Evolutionary conservation across 2,329 filamentous ascomycete genomes (phyloP).

Genomic region (Fusarium beomiforme): DNA sequence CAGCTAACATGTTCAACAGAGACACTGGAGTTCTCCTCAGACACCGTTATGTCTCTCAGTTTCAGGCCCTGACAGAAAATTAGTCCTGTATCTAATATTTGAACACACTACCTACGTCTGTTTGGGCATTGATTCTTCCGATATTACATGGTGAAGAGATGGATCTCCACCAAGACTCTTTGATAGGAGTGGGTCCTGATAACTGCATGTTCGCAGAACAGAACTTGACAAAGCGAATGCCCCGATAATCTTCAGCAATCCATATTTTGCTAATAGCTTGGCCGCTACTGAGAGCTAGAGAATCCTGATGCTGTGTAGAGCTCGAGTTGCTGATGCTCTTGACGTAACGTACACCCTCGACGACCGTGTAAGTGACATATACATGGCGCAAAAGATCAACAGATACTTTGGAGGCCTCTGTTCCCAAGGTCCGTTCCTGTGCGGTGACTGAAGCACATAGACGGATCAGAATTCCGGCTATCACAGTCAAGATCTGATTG

Average conservation of each 20-base stretch:
- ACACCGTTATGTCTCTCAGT: neutral
- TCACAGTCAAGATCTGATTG: conserved; percentile 4
- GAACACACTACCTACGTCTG: neutral
- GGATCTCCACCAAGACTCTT: conserved; percentile 15
- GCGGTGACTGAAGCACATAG: conserved; percentile 17
- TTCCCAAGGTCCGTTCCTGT: conserved; percentile 3
- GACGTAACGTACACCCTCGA: conserved; percentile 20
- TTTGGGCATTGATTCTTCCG: neutral
- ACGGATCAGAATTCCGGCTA: conserved; percentile 18
- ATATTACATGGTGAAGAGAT: conserved; percentile 3
- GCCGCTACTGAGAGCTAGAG: neutral
- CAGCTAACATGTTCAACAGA: neutral
- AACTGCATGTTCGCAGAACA: neutral
- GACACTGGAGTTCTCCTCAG: neutral
- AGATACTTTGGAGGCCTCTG: neutral
- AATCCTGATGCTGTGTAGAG: neutral
- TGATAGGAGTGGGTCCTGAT: conserved; percentile 10
- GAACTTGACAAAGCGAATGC: conserved; percentile 13
- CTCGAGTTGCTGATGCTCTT: neutral
- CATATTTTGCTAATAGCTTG: conserved; percentile 4
- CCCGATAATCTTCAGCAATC: conserved; percentile 21
- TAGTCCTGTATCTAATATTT: neutral
- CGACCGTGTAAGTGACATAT: neutral
- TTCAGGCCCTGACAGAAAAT: neutral
- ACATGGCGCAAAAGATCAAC: conserved; percentile 9